These are phyloP conservation scores for Oryza glaberrima DNA, from an alignment of 176 grass and related monocot species.

Conservation along the genomic window DNA sequence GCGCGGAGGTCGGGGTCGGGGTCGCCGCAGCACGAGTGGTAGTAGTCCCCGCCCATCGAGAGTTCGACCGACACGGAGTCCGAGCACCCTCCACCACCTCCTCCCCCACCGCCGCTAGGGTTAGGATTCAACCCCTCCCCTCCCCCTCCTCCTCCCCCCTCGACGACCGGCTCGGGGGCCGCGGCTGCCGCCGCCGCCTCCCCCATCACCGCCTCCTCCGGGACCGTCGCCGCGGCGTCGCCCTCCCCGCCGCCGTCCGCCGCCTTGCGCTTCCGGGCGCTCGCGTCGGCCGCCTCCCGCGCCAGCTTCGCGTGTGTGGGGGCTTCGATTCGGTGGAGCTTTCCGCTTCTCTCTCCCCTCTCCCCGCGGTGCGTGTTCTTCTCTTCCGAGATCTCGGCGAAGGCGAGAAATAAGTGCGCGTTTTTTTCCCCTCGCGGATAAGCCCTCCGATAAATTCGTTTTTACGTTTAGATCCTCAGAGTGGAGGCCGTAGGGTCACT, in stretches of 20 bases:
- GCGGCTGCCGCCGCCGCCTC: constrained; percentile 22
- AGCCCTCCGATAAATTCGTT: background rate
- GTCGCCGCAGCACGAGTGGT: constrained; percentile 57
- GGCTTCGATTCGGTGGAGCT: constrained; percentile 49
- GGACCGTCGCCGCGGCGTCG: constrained; percentile 26
- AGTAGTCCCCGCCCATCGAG: constrained; percentile 62
- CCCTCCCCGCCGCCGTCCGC: constrained; percentile 44
- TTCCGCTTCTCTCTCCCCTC: constrained; percentile 4
- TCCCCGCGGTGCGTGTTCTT: background rate
- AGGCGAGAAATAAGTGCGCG: constrained; percentile 15
- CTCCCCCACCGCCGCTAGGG: constrained; percentile 21
- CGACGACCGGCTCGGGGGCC: constrained; percentile 19
- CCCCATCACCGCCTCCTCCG: constrained; percentile 42
- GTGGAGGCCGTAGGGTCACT: background rate
- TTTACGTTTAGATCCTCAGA: background rate
- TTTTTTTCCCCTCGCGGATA: constrained; percentile 31
- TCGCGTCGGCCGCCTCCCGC: constrained; percentile 83
- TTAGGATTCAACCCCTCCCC: constrained; percentile 31
- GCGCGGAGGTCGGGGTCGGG: constrained; percentile 51
- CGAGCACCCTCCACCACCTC: constrained; percentile 26
- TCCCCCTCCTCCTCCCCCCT: background rate
- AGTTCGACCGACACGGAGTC: constrained; percentile 53
- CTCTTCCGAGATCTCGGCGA: constrained; percentile 51
- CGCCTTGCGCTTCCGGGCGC: constrained; percentile 89
- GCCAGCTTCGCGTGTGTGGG: constrained; percentile 66